Percentiles rank a stretch among this genome's conserved stretches.
These are phyloP conservation scores for Colletotrichum spaethianum DNA, from an alignment of 2,329 filamentous ascomycete species.

Conservation along the genomic window DNA sequence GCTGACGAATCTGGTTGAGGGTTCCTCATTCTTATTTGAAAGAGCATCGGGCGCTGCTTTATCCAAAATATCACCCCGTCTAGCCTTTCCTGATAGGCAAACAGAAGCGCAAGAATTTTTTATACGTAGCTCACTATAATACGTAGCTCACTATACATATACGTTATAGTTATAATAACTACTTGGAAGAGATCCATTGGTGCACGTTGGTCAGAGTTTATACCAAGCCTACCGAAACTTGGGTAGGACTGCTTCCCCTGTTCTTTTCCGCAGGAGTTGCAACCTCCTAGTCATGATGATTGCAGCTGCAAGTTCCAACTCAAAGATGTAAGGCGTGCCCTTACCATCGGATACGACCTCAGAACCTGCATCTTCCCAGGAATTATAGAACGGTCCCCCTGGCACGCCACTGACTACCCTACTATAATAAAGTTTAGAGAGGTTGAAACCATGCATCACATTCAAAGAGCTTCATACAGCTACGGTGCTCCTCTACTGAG, in stretches of 20 bases:
- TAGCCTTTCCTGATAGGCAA: neutral
- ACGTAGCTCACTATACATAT: too few species aligned
- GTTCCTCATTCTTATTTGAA: neutral
- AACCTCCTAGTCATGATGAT: too few species aligned
- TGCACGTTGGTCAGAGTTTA: neutral
- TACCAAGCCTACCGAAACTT: neutral
- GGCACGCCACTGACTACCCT: neutral
- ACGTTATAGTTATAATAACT: too few species aligned
- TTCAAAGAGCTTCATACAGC: neutral
- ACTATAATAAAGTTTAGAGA: conserved; percentile 16
- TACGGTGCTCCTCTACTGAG: neutral
- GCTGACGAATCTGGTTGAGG: neutral
- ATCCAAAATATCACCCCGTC: fast-evolving
- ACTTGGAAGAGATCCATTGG: too few species aligned
- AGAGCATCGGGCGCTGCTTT: neutral
- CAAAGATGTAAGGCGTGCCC: too few species aligned
- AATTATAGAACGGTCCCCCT: neutral
- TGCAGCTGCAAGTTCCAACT: too few species aligned
- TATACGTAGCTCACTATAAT: too few species aligned
- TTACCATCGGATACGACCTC: neutral
- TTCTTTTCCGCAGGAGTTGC: too few species aligned
- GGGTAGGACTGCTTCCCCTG: too few species aligned
- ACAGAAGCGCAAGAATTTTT: too few species aligned
- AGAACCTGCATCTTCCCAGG: neutral
- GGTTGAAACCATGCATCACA: conserved; percentile 10